These are phyloP conservation scores for Lasiosphaeriaceae sp. DNA, from an alignment of 495 filamentous ascomycete genomes.

Conservation along the genomic window DNA sequence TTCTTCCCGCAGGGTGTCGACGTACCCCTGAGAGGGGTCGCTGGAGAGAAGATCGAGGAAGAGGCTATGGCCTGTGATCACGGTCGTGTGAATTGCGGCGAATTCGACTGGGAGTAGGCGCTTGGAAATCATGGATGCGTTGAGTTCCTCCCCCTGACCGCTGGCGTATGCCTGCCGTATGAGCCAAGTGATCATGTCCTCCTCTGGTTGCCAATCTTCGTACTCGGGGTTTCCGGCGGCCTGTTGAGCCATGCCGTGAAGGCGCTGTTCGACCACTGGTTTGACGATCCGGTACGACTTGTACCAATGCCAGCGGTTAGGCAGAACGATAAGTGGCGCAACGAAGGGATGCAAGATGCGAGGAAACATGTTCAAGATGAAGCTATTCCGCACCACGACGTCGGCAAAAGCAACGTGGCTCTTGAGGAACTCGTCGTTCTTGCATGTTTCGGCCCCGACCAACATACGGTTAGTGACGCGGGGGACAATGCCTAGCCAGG, in stretches of 20 bases:
- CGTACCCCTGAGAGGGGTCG: conserved; percentile 21
- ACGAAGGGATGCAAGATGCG: conserved; percentile 30
- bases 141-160: conserved; percentile 16
- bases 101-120: conserved; percentile 41
- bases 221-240: conserved; percentile 20
- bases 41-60: conserved; percentile 41
- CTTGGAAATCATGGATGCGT: conserved; percentile 22
- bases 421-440: conserved; percentile 25
- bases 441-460: conserved; percentile 24
- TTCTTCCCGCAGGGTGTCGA: conserved; percentile 36
- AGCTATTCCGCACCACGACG: conserved; percentile 28
- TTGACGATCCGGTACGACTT: conserved; percentile 17
- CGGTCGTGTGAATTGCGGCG: conserved; percentile 46
- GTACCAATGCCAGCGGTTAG: conserved; percentile 31
- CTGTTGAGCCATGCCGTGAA: conserved; percentile 21
- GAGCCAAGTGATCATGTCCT: conserved; percentile 35
- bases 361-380: conserved; percentile 34
- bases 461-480: conserved; percentile 30
- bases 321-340: conserved; percentile 20
- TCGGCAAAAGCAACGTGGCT: conserved; percentile 31
- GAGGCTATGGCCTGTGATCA: conserved; percentile 38
- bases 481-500: conserved; percentile 29
- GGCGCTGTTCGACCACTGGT: conserved; percentile 28
- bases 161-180: conserved; percentile 33
- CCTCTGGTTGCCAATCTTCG: conserved; percentile 22